Conservation (phyloP, 1,139 yeast species). For the Suhomyces coccinellae region DNA sequence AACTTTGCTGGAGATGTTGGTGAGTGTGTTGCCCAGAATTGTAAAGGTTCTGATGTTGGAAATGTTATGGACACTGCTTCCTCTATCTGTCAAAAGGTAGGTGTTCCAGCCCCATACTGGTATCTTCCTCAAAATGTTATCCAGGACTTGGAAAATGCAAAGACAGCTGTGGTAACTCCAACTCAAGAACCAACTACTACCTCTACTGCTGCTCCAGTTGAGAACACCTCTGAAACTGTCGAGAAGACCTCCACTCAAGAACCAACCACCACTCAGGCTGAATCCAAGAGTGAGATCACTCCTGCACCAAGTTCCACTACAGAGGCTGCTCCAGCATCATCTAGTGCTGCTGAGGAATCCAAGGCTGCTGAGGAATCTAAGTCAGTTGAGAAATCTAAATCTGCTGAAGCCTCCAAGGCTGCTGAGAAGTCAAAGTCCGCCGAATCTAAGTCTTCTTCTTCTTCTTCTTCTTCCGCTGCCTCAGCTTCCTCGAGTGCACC, state of each 20-base stretch:
- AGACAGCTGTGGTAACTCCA: slow-evolving; percentile 14
- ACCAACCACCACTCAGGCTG: slow-evolving; percentile 16
- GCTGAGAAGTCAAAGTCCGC: slow-evolving; percentile 7
- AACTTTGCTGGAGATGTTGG: slow-evolving; percentile 46
- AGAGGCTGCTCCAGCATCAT: slow-evolving; percentile 13
- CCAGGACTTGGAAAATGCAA: slow-evolving; percentile 28
- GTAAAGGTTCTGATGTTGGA: slow-evolving; percentile 34
- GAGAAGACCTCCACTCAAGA: background rate
- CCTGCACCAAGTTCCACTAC: slow-evolving; percentile 7
- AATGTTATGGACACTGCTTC: slow-evolving; percentile 41
- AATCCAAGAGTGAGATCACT: slow-evolving; percentile 12
- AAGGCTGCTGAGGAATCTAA: slow-evolving; percentile 14
- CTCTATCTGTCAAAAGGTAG: slow-evolving; percentile 43
- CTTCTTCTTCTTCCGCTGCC: slow-evolving; percentile 8
- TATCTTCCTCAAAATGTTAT: slow-evolving; percentile 40
- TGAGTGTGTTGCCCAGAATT: slow-evolving; percentile 42
- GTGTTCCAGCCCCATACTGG: slow-evolving; percentile 44
- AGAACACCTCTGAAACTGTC: background rate
- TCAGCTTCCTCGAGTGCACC: slow-evolving; percentile 12
- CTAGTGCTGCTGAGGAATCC: slow-evolving; percentile 6
- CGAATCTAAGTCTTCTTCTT: slow-evolving; percentile 12
- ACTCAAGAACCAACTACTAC: background rate
- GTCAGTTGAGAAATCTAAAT: slow-evolving; percentile 5
- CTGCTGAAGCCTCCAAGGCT: slow-evolving; percentile 15
- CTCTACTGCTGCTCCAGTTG: background rate